phyloP scores from a whole-genome alignment of 495 filamentous ascomycete genomes.

The Aspergillus heteromorphus region DNA sequence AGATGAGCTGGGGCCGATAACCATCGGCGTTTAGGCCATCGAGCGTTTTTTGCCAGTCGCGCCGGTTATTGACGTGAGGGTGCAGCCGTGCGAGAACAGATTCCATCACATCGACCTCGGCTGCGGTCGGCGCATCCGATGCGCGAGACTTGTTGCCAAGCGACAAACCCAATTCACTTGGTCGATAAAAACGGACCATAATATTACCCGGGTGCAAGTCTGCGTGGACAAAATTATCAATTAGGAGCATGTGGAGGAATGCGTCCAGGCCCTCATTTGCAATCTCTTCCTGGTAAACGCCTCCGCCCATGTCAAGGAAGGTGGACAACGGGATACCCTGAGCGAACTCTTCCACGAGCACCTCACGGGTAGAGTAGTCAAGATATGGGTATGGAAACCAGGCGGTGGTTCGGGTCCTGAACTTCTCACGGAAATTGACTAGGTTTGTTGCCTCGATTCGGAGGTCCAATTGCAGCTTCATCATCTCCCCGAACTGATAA shows the following conservation, averaged over 20 bases:
- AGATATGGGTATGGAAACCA: conserved; percentile 95
- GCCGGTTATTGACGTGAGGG: conserved; percentile 58
- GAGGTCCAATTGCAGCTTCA: conserved; percentile 91
- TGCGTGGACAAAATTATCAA: conserved; percentile 99
- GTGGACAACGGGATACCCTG: conserved; percentile 86
- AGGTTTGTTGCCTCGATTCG: conserved; percentile 93
- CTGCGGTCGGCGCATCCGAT: conserved; percentile 45
- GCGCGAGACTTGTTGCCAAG: conserved; percentile 48
- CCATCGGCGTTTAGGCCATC: conserved; percentile 79
- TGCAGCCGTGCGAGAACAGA: conserved; percentile 72
- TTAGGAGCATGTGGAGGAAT: conserved; percentile 95
- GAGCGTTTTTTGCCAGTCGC: conserved; percentile 69
- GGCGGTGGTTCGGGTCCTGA: conserved; percentile 81
- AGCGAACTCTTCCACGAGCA: conserved; percentile 94
- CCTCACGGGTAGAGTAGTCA: conserved; percentile 84
- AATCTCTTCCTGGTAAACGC: conserved; percentile 89
- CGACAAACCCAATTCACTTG: conserved; percentile 61
- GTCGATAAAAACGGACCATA: conserved; percentile 98
- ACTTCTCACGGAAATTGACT: conserved; percentile 81
- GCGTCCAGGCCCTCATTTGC: conserved; percentile 93
- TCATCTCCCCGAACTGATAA: conserved; percentile 93
- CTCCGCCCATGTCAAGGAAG: conserved; percentile 87
- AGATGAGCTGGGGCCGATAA: conserved; percentile 89
- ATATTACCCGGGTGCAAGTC: conserved; percentile 98
- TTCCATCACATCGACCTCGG: conserved; percentile 74